A percentile compares a stretch with the other conserved stretches of the same genome.
Evolutionary conservation across 2,329 filamentous ascomycete species (phyloP).

Genomic region (Zymoseptoria tritici): DNA sequence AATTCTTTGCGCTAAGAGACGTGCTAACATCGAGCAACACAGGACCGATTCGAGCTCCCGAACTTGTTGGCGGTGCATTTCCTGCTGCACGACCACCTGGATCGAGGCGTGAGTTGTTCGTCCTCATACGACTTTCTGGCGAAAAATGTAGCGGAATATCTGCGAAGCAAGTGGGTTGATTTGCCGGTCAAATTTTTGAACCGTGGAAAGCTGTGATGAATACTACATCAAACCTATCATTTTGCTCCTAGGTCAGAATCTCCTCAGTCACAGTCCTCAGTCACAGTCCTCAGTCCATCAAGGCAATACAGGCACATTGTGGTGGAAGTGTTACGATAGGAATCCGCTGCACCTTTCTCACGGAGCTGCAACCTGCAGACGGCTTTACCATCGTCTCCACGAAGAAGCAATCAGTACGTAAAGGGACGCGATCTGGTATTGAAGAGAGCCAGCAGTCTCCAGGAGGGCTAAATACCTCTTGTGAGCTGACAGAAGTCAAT

Average conservation of each 20-base stretch:
- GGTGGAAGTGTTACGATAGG: too few relatives aligned
- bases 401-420: too few relatives aligned
- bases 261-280: neutral
- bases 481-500: too few relatives aligned
- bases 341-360: too few relatives aligned
- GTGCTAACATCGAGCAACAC: neutral
- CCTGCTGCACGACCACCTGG: conserved; percentile 29
- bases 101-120: conserved; percentile 28
- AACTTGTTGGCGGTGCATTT: conserved; percentile 29
- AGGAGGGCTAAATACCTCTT: too few relatives aligned
- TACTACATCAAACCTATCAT: neutral
- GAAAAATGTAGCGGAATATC: conserved; percentile 30
- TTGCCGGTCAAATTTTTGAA: conserved; percentile 26
- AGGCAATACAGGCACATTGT: too few relatives aligned
- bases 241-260: too few relatives aligned
- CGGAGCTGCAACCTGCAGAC: too few relatives aligned
- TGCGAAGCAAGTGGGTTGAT: conserved; percentile 25
- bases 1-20: too few relatives aligned
- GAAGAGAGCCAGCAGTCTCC: too few relatives aligned
- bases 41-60: conserved; percentile 30
- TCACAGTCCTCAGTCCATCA: neutral
- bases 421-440: too few relatives aligned
- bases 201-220: conserved; percentile 21
- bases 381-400: too few relatives aligned
- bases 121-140: conserved; percentile 27